These are phyloP conservation scores for Phytophthora sp. DNA, from an alignment of 352 stramenopile genomes.

Conservation along the genomic window DNA sequence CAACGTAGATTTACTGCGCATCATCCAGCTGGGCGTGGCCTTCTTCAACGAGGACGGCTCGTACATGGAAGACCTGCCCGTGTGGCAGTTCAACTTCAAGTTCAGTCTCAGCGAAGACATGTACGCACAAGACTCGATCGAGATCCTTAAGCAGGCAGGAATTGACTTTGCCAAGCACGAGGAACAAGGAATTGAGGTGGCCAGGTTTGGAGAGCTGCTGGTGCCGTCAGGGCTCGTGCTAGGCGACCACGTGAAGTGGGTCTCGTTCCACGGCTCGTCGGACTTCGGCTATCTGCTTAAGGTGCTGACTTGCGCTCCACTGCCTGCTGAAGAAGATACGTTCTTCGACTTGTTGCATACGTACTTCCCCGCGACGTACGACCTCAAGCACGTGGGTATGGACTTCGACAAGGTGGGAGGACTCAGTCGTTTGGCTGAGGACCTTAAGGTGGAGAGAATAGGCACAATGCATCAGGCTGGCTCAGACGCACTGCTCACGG, in stretches of 20 bases:
- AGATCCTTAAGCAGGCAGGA: slow-evolving; percentile 97
- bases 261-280: slow-evolving; percentile 99
- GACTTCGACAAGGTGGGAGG: slow-evolving; percentile 98
- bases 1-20: slow-evolving; percentile 99
- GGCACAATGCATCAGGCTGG: slow-evolving; percentile 99
- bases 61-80: slow-evolving; percentile 94
- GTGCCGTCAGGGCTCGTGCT: slow-evolving; percentile 98
- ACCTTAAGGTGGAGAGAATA: slow-evolving; percentile 97
- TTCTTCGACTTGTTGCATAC: slow-evolving; percentile 98
- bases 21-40: slow-evolving; percentile 98
- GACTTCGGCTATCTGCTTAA: slow-evolving; percentile 99
- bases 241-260: slow-evolving; percentile 98
- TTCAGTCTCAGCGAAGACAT: slow-evolving; percentile 99
- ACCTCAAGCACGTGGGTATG: slow-evolving; percentile 99
- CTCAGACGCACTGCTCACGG: slow-evolving; percentile 97
- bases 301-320: slow-evolving; percentile 90
- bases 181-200: slow-evolving; percentile 96
- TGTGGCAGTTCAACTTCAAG: slow-evolving; percentile 99
- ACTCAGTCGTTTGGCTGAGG: slow-evolving; percentile 96
- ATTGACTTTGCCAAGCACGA: slow-evolving; percentile 98
- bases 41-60: slow-evolving; percentile 97
- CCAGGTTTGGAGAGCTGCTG: slow-evolving; percentile 97
- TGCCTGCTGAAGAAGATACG: slow-evolving; percentile 89
- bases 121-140: slow-evolving; percentile 99
- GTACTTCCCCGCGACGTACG: slow-evolving; percentile 99